Base-by-base conservation (phyloP, 306 rosid species). In the Astragalus membranaceus region DNA sequence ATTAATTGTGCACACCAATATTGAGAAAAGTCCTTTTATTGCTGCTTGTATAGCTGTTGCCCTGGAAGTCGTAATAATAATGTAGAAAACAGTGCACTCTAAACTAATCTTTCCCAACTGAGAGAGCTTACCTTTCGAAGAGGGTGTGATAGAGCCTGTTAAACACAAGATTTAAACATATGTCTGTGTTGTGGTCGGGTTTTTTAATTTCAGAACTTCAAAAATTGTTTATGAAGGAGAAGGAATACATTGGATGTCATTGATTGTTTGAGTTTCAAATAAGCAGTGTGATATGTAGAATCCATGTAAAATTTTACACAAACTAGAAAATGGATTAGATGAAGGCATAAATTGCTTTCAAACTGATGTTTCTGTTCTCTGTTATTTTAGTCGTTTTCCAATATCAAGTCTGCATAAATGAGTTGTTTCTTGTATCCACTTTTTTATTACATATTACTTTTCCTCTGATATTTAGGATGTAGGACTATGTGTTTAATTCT, bases 1-100 rank as follows among this genome's bases (percentile, higher is more conserved):
- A 47, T 33, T 62, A 41, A 10, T 70, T 62, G 23, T 13, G 20
- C n/a, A 68, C 51, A 30, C 23, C 51, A 47, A 75, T 69, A 52
- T 44, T 70, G 42, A 20, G 77, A 53, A 63, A 63, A 80, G 14
- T 63, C 49, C 52, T 63, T 80, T 76, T 67, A 20, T 56, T 55
- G 64, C 74, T 47, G 69, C 32, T 49, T 63, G 51, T 42, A 54
- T 42, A 61, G 17, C 54, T 68, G 9, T 58, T 41, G 14, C 41
- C 50, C 73, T 68, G 33, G 16, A 51, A 16, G 43, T 16, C 60
- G 15, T 20, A 15, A 29, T 32, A 20, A 51, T 69, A 59, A 17
- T 62, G 57, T 52, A 62, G 5, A 33, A 44, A 33, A 17, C 53
- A 35, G 10, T 30, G 33, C 48, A 48, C 57, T 64, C 49, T 48